A percentile compares a stretch with the other conserved stretches of the same genome.
Evolutionary conservation across 768 basidiomycete genomes (phyloP).

Genomic region (Tremella mesenterica): DNA sequence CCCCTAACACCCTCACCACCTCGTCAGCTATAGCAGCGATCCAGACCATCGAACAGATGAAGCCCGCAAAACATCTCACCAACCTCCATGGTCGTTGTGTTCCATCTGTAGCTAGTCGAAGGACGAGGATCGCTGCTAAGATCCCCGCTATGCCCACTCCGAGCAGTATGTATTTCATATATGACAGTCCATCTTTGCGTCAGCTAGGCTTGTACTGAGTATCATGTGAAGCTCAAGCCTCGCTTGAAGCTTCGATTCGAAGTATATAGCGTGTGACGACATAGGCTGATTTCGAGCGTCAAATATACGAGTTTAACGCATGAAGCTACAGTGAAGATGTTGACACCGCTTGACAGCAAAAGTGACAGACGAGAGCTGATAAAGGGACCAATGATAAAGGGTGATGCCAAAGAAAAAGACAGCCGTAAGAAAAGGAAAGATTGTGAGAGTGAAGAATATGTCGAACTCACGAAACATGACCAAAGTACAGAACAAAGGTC

Average conservation of each 20-base stretch:
- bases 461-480: constrained; percentile 76
- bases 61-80: constrained; percentile 79
- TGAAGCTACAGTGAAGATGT: no score
- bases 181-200: constrained; percentile 7
- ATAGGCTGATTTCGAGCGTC: no score
- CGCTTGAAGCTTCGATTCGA: neutral
- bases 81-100: constrained; percentile 55
- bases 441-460: no score
- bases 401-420: no score
- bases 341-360: no score
- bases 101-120: constrained; percentile 57
- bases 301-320: no score
- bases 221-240: neutral
- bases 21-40: constrained; percentile 98
- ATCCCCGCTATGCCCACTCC: constrained; percentile 55
- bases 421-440: no score
- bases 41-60: constrained; percentile 85
- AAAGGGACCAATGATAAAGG: no score
- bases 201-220: constrained; percentile 2
- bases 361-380: no score
- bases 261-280: neutral
- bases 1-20: constrained; percentile 81
- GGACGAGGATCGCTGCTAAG: constrained; percentile 52
- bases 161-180: constrained; percentile 38
- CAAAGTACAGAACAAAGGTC: constrained; percentile 65